Percentiles rank a stretch among this genome's conserved stretches.
These are phyloP conservation scores for Cenchrus fungigraminus DNA, from an alignment of 176 grass and related monocot species.

Conservation along the genomic window DNA sequence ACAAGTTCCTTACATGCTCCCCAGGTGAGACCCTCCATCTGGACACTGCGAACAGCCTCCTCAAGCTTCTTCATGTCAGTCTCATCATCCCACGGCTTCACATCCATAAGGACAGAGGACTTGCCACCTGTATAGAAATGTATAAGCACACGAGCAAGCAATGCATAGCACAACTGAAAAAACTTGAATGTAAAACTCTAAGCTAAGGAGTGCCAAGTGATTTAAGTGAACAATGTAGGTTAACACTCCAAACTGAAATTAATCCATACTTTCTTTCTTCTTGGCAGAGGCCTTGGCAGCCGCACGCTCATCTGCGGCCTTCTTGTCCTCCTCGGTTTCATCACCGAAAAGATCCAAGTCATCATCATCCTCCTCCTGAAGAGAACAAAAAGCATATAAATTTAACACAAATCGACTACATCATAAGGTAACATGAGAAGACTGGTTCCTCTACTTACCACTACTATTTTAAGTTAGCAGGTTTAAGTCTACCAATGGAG, in stretches of 20 bases:
- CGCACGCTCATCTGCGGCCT: constrained; percentile 56
- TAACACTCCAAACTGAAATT: background rate
- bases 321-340: constrained; percentile 82
- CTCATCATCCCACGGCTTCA: constrained; percentile 98
- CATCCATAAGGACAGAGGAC: constrained; percentile 87
- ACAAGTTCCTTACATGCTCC: constrained; percentile 70
- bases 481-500: background rate
- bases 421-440: background rate
- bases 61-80: constrained; percentile 97
- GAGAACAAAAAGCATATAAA: background rate
- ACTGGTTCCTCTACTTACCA: background rate
- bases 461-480: background rate
- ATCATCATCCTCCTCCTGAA: constrained; percentile 53
- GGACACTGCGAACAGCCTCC: constrained; percentile 79
- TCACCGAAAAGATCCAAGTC: constrained; percentile 78
- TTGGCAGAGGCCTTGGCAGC: constrained; percentile 69
- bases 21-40: constrained; percentile 86
- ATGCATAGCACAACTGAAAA: background rate
- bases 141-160: background rate
- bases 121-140: constrained; percentile 73
- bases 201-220: background rate
- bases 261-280: constrained; percentile 80
- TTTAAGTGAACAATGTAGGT: background rate
- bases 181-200: background rate
- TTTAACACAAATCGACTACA: background rate